Evolutionary conservation across 2,329 filamentous ascomycete species (phyloP), one percentile per base, ranked within the genome.

Genomic region (Pseudogymnoascus sp.): DNA sequence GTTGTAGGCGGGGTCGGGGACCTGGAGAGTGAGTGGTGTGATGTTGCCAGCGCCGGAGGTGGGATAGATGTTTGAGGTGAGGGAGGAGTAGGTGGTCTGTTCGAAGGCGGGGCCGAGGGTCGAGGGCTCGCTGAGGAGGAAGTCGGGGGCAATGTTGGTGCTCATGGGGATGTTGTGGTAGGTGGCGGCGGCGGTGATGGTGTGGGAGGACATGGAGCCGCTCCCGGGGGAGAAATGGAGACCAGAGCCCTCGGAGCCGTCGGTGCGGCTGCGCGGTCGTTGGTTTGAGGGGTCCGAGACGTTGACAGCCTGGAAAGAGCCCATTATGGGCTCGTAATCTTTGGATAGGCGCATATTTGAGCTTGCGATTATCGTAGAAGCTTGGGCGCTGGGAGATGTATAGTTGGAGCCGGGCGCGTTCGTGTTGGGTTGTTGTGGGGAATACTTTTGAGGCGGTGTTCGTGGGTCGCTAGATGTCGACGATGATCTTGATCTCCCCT

Each of bases 401-500:
- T 42, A 42, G 17, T 42, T 42, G 38, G 40, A 21, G 19, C 11
- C 21, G 17, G 40, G 40, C 40, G 40, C 40, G 19, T 44, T 44
- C 40, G 21, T 21, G 17, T 21, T 44, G 40, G 40, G 10, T 10
- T 21, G 40, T 5, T 21, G 40, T 10, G 40, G 40, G 2, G 19
- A 44, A 23, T 44, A 35, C 50, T 59, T 28, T 59, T 59, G 50
- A 1, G 50, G 50, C 17, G 50, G 50, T 59, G 50, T 59, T 35
- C 31, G 50, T 31, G 50, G 50, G 2, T 28, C n/a, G 50, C 50
- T 59, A 2, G 11, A 21, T 35, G 26, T 35, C 69, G 70, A 62
- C 68, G 63, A 40, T 61, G 68, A 63, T 70, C 68, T 31, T 67
- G 66, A 60, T 70, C 64, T 63, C 19, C 23, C n/a, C 76, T 40